Base-by-base conservation (phyloP, 2,329 filamentous ascomycete species). In the Stagonosporopsis chrysanthemi region DNA sequence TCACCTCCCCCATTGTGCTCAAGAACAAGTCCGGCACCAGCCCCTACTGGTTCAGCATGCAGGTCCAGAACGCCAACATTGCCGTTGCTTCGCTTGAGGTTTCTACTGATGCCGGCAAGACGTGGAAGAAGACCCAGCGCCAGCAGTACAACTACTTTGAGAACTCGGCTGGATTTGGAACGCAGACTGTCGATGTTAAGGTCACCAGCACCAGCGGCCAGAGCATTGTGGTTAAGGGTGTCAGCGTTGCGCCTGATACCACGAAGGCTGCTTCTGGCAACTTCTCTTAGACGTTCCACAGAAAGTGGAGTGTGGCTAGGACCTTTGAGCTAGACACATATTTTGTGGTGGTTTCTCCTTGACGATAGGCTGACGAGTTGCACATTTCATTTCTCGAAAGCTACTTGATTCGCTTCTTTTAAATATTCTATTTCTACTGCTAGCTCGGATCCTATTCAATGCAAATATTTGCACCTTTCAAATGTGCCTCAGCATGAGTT, bases 51-150 rank as follows among this genome's bases (percentile, higher is more conserved):
- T 86, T 86, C 76, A 80, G 79, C 44, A 86, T 87, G 80, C 87
- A 90, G 72, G 86, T 89, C 40, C 79, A 87, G 66, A 88, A 89
- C 74, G 77, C 83, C 66, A 87, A 87, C 70, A 78, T 84, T 58
- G 79, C 81, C 15, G 80, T 89, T 38, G 65, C 78, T 50, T 80
- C 76, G 61, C 78, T 89, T 23, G 86, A 89, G 63, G 86, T 89
- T 56, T 86, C 83, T 56, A 85, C 80, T 17, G 83, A 89, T 66
- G 80, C 83, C 11, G 86, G 86, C 17, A 79, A 65, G 50, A 84
- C 82, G 14, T 89, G 86, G 86, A 72, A 82, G 71, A 46, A 70
- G n/a, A 88, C 86, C 0, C 79, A 76, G 2, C 79, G 87, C 44
- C 72, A 79, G 53, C 73, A 77, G 6, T 79, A 78, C 70, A 79